Evolutionary conservation across 768 basidiomycete species (phyloP).

Genomic region (Scleroderma bovista): DNA sequence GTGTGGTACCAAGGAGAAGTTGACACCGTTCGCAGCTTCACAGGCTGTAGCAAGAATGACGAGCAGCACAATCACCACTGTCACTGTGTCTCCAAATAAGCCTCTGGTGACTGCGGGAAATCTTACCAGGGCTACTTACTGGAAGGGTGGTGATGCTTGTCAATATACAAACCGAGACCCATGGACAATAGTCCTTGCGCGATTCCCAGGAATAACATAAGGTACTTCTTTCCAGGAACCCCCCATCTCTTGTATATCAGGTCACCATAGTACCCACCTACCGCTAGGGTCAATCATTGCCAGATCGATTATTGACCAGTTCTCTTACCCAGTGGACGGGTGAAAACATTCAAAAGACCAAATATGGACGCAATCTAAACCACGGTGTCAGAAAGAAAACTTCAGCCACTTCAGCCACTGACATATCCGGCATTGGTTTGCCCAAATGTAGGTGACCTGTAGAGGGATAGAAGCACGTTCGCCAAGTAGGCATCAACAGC

Average conservation of each 20-base stretch:
- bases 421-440: constrained; percentile 51
- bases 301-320: not conserved
- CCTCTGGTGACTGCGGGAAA: not conserved
- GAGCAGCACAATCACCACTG: constrained; percentile 35
- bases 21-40: constrained; percentile 45
- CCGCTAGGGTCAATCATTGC: not conserved
- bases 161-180: constrained; percentile 44
- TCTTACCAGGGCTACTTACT: constrained; percentile 12
- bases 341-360: constrained; percentile 48
- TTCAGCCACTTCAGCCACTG: constrained; percentile 28
- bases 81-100: constrained; percentile 12
- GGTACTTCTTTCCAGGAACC: constrained; percentile 42
- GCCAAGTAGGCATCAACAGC: constrained; percentile 50
- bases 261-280: constrained; percentile 44
- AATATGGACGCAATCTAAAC: constrained; percentile 24
- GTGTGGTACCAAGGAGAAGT: constrained; percentile 46
- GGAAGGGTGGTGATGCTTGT: constrained; percentile 14
- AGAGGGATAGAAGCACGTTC: constrained; percentile 38
- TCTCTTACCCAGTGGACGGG: constrained; percentile 37
- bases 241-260: constrained; percentile 38
- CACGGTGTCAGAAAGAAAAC: constrained; percentile 5
- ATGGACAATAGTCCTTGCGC: constrained; percentile 40
- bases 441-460: constrained; percentile 34
- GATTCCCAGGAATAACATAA: constrained; percentile 38
- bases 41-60: constrained; percentile 34